A percentile compares a stretch with the other conserved stretches of the same genome.
phyloP scores from a whole-genome alignment of 2,329 filamentous ascomycete species.

The Hypocrella siamensis region DNA sequence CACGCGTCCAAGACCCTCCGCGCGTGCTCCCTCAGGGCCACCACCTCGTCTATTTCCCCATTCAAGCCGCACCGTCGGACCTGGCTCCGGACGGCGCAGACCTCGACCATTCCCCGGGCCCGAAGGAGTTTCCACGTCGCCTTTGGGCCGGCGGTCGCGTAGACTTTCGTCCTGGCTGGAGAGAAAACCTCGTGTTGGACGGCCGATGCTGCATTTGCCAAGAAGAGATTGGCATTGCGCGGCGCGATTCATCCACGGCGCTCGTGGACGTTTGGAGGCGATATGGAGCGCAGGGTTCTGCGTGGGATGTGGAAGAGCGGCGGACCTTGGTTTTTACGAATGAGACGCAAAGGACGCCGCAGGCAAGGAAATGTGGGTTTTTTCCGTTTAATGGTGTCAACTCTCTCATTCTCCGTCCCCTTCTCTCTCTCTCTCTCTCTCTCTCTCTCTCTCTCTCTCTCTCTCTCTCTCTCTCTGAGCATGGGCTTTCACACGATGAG shows the following conservation, averaged over 20 bases:
- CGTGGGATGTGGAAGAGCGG: too few relatives aligned
- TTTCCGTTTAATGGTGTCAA: too few relatives aligned
- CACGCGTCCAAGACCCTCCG: slow-evolving; percentile 9
- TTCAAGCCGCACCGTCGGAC: slow-evolving; percentile 40
- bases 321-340: background rate
- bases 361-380: too few relatives aligned
- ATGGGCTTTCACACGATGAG: too few relatives aligned
- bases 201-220: slow-evolving; percentile 23
- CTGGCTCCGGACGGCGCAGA: slow-evolving; percentile 79
- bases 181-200: slow-evolving; percentile 19
- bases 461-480: too few relatives aligned
- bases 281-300: slow-evolving; percentile 27
- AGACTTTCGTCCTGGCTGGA: slow-evolving; percentile 26
- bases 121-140: slow-evolving; percentile 49
- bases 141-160: slow-evolving; percentile 82
- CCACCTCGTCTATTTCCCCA: slow-evolving; percentile 79
- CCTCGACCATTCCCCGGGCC: slow-evolving; percentile 56
- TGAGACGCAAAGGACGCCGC: too few relatives aligned
- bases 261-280: slow-evolving; percentile 34
- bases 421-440: too few relatives aligned
- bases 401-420: too few relatives aligned
- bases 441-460: background rate
- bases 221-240: slow-evolving; percentile 27
- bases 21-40: slow-evolving; percentile 47
- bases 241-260: slow-evolving; percentile 24